phyloP scores from a whole-genome alignment of 345 rosid genomes.

The Geranium rotundifolium region DNA sequence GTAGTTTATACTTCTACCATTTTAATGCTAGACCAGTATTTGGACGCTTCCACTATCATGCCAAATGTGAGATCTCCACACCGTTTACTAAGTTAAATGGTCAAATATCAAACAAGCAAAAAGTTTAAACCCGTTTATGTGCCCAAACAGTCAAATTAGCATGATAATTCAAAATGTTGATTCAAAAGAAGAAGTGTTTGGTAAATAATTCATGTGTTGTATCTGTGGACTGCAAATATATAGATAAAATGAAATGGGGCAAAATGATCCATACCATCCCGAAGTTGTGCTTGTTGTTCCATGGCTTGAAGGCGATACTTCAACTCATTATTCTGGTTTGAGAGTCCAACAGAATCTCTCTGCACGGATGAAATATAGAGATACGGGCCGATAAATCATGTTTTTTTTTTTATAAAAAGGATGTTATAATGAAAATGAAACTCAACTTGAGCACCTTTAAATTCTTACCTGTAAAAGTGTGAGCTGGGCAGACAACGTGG shows the following conservation, averaged over 20 bases:
- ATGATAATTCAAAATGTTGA: too few species aligned
- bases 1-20: too few species aligned
- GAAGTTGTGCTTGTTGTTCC: slow-evolving; percentile 95
- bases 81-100: too few species aligned
- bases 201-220: too few species aligned
- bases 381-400: background rate
- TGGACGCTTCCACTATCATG: too few species aligned
- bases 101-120: too few species aligned
- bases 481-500: slow-evolving; percentile 90
- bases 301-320: slow-evolving; percentile 95
- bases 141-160: too few species aligned
- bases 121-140: too few species aligned
- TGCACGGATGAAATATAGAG: slow-evolving; percentile 16
- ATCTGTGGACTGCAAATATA: too few species aligned
- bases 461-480: slow-evolving; percentile 67
- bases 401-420: background rate
- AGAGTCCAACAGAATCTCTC: slow-evolving; percentile 90
- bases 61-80: too few species aligned
- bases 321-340: slow-evolving; percentile 84
- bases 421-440: background rate
- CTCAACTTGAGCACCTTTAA: background rate
- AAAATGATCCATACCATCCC: slow-evolving; percentile 47
- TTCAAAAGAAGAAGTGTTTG: too few species aligned
- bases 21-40: too few species aligned
- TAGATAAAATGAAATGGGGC: background rate